Percentiles rank a stretch among this genome's conserved stretches.
phyloP scores from a whole-genome alignment of 768 basidiomycete genomes.

The Rhodotorula toruloides region DNA sequence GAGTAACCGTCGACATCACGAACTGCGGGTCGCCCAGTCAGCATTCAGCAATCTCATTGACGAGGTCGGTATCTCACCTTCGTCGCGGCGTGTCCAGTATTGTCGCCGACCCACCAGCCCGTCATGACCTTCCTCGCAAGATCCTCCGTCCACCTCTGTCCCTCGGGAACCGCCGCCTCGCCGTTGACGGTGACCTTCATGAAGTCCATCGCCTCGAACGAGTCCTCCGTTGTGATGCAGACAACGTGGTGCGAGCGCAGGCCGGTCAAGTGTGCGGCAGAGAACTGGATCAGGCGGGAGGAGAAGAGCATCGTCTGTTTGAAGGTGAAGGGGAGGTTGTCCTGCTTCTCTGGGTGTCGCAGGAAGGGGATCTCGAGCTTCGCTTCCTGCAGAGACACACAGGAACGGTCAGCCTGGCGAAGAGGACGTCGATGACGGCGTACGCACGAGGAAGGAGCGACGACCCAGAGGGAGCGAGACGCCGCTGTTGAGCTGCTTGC shows the following conservation, averaged over 20 bases:
- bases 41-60: not conserved
- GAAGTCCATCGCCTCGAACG: slow-evolving; percentile 17
- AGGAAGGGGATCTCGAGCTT: slow-evolving; percentile 35
- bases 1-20: not conserved
- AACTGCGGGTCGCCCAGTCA: slow-evolving; percentile 3
- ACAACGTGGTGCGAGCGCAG: slow-evolving; percentile 12
- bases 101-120: slow-evolving; percentile 16
- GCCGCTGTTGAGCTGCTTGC: slow-evolving; percentile 26
- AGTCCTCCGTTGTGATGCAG: not conserved
- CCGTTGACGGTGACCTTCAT: not conserved
- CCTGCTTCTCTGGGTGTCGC: not conserved
- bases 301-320: slow-evolving; percentile 32
- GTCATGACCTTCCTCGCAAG: not conserved
- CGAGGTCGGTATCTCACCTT: slow-evolving; percentile 3
- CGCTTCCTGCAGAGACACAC: no score
- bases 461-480: slow-evolving; percentile 13
- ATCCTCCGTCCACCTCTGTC: slow-evolving; percentile 4
- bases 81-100: slow-evolving; percentile 14
- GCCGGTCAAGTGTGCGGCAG: slow-evolving; percentile 13
- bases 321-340: slow-evolving; percentile 9
- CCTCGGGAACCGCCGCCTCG: not conserved
- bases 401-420: no score
- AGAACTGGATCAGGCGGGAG: slow-evolving; percentile 22
- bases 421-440: no score
- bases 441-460: slow-evolving; percentile 16